Evolutionary conservation across 1,139 yeast genomes (phyloP).

Genomic region (Hansenula sp.): DNA sequence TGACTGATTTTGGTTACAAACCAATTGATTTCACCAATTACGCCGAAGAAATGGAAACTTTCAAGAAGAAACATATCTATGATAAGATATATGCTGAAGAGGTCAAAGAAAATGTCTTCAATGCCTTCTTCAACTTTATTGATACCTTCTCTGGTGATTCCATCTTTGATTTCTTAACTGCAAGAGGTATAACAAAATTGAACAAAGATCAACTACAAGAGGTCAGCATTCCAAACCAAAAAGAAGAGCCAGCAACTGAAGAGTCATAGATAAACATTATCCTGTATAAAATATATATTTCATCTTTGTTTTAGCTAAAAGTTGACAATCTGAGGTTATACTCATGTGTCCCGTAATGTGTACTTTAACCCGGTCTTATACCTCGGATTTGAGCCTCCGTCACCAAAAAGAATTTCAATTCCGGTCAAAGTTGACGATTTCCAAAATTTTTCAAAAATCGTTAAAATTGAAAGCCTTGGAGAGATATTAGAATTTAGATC

Average conservation of each 20-base stretch:
- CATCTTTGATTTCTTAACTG: slow-evolving; percentile 75
- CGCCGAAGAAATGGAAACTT: slow-evolving; percentile 69
- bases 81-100: slow-evolving; percentile 92
- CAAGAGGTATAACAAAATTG: slow-evolving; percentile 43
- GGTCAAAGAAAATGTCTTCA: slow-evolving; percentile 78
- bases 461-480: too few species aligned
- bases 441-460: too few species aligned
- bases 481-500: not conserved
- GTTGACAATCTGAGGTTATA: not conserved
- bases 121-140: slow-evolving; percentile 84
- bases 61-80: slow-evolving; percentile 85
- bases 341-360: not conserved
- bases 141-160: slow-evolving; percentile 64
- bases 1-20: slow-evolving; percentile 77
- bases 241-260: slow-evolving; percentile 6
- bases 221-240: slow-evolving; percentile 16
- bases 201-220: slow-evolving; percentile 16
- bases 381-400: not conserved
- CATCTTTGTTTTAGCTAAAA: not conserved
- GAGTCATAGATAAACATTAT: not conserved
- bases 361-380: not conserved
- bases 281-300: not conserved
- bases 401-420: too few species aligned
- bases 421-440: too few species aligned
- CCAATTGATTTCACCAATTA: slow-evolving; percentile 68